These are phyloP conservation scores for Xylaria longipes DNA, from an alignment of 495 filamentous ascomycete species.

Conservation along the genomic window DNA sequence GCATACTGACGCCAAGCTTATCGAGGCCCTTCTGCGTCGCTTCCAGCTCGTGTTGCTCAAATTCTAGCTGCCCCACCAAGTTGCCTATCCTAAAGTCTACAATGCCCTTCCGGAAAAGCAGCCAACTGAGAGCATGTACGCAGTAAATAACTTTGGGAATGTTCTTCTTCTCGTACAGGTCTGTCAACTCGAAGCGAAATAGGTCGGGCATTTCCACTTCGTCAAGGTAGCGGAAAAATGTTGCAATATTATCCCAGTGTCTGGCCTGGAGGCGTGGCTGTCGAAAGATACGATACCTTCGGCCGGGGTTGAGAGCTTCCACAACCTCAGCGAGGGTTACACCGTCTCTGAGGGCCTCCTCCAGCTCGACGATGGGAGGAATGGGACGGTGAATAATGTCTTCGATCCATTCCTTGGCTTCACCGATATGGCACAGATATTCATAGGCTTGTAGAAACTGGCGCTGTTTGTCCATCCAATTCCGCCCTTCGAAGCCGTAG, in stretches of 20 bases:
- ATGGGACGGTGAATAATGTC: slow-evolving; percentile 88
- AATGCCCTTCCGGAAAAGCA: slow-evolving; percentile 92
- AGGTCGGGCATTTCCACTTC: slow-evolving; percentile 95
- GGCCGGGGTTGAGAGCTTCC: slow-evolving; percentile 80
- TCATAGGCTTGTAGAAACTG: slow-evolving; percentile 98
- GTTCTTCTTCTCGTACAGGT: slow-evolving; percentile 99
- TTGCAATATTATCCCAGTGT: slow-evolving; percentile 95
- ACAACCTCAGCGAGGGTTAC: slow-evolving; percentile 97
- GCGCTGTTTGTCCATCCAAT: slow-evolving; percentile 98
- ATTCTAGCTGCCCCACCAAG: slow-evolving; percentile 94
- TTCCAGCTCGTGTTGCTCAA: slow-evolving; percentile 97
- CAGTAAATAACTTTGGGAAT: slow-evolving; percentile 99
- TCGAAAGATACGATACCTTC: slow-evolving; percentile 81
- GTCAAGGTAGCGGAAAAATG: slow-evolving; percentile 91
- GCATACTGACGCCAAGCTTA: slow-evolving; percentile 92
- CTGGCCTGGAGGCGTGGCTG: slow-evolving; percentile 86
- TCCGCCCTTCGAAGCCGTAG: slow-evolving; percentile 81
- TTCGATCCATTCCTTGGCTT: slow-evolving; percentile 99
- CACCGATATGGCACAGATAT: slow-evolving; percentile 98
- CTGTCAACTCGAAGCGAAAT: slow-evolving; percentile 98
- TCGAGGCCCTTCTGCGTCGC: slow-evolving; percentile 96
- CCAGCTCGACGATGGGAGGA: slow-evolving; percentile 93
- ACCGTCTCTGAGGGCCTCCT: slow-evolving; percentile 91
- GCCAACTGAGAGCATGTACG: slow-evolving; percentile 95
- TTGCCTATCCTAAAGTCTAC: slow-evolving; percentile 98